Conservation (phyloP, 176 grass and related monocot species). For the Metroxylon sagu region DNA sequence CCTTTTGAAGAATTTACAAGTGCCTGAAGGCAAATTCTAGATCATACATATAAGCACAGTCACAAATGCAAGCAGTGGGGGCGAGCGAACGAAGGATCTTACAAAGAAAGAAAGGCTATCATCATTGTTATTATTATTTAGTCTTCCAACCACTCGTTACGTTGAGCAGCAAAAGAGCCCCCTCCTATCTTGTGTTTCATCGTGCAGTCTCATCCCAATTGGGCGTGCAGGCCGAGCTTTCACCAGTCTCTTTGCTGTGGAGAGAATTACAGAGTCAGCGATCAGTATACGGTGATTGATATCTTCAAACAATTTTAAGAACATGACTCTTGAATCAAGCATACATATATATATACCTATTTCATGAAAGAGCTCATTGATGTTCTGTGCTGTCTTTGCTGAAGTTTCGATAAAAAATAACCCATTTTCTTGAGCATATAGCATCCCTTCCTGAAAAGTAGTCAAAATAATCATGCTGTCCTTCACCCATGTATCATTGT, state of each 20-base stretch:
- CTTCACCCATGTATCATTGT: too few species aligned
- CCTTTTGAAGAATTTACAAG: too few species aligned
- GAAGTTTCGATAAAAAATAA: conserved; percentile 67
- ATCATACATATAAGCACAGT: too few species aligned
- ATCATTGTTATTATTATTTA: too few species aligned
- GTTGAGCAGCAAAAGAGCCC: conserved; percentile 51
- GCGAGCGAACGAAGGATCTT: too few species aligned
- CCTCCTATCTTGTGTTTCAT: background rate
- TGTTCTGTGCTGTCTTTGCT: conserved; percentile 58
- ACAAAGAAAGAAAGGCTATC: too few species aligned
- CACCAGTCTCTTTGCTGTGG: conserved; percentile 42
- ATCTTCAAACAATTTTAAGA: too few species aligned
- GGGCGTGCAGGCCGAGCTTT: conserved; percentile 30
- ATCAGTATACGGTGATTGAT: too few species aligned
- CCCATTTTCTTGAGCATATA: conserved; percentile 61
- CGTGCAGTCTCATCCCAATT: conserved; percentile 34
- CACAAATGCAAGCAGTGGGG: too few species aligned
- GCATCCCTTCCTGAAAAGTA: conserved; percentile 36
- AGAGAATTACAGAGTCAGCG: background rate
- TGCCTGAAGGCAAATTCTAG: too few species aligned
- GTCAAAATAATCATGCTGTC: too few species aligned
- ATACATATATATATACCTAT: conserved; percentile 33
- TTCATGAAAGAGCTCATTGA: conserved; percentile 68
- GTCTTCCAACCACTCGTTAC: conserved; percentile 11
- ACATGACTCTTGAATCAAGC: too few species aligned